Conservation (phyloP, 176 grass and related monocot species). For the Bolboschoenus planiculmis region DNA sequence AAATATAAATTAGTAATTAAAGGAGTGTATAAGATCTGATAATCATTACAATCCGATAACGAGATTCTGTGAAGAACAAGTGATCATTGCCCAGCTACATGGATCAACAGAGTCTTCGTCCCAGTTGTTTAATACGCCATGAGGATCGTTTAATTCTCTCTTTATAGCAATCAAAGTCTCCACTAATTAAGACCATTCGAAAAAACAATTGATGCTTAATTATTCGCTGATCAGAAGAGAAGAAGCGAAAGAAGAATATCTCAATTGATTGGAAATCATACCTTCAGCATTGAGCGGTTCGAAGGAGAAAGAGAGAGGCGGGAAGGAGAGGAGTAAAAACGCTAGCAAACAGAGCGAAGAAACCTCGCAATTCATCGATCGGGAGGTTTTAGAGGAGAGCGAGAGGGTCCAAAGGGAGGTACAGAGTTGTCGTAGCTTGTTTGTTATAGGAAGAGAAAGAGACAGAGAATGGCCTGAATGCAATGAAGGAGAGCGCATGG, state of each 20-base stretch:
- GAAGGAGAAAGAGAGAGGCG: conserved; percentile 29
- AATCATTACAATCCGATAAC: conserved; percentile 79
- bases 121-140: conserved; percentile 84
- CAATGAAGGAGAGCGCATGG: neutral
- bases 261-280: conserved; percentile 18
- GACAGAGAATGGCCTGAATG: neutral
- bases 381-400: neutral
- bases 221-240: neutral
- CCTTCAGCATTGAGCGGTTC: conserved; percentile 71
- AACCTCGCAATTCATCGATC: neutral
- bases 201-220: too few species aligned
- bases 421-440: neutral
- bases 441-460: neutral
- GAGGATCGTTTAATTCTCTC: conserved; percentile 63
- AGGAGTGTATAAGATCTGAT: neutral
- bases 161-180: conserved; percentile 78
- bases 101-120: conserved; percentile 95
- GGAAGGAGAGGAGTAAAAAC: conserved; percentile 22
- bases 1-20: neutral
- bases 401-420: neutral
- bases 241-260: neutral
- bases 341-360: neutral
- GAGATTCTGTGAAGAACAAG: conserved; percentile 84
- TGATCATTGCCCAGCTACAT: conserved; percentile 99
- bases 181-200: conserved; percentile 26